Conservation (phyloP, 2,329 filamentous ascomycete species). For the Teratosphaeria zuluensis region DNA sequence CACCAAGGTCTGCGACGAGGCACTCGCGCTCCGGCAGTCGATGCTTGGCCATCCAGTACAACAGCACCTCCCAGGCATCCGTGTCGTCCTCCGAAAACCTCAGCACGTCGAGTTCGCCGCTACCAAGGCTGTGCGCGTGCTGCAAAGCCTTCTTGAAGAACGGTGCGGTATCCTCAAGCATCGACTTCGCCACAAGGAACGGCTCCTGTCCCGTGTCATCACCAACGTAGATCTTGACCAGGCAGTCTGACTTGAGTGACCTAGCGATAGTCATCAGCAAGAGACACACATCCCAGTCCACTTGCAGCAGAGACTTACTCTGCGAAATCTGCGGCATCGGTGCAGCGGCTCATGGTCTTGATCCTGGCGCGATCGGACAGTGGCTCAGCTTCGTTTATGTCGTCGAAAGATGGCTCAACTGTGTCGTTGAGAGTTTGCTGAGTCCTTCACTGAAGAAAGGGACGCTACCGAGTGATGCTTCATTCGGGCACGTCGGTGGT, state of each 20-base stretch:
- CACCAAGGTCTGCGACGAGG: not conserved
- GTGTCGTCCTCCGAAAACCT: not conserved
- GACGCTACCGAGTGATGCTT: no score
- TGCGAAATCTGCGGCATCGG: not conserved
- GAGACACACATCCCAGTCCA: no score
- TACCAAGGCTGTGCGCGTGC: not conserved
- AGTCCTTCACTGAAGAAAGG: no score
- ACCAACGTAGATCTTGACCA: constrained; percentile 1
- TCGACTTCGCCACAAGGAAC: not conserved
- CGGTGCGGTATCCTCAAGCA: not conserved
- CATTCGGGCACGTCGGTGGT: no score
- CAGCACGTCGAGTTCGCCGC: not conserved
- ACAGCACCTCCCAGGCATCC: not conserved
- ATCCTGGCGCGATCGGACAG: not conserved
- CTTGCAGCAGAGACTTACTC: not conserved
- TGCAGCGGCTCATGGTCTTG: not conserved
- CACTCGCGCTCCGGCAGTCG: not conserved
- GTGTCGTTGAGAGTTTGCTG: no score
- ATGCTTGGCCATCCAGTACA: constrained; percentile 1
- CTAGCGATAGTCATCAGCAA: not conserved
- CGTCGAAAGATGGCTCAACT: no score
- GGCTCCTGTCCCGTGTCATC: not conserved
- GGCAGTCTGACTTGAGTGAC: not conserved
- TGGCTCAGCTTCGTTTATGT: no score
- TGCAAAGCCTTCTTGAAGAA: constrained; percentile 1